Evolutionary conservation across 2,329 filamentous ascomycete species (phyloP), one percentile per base, ranked within the genome.

Genomic region (Exophiala xenobiotica): DNA sequence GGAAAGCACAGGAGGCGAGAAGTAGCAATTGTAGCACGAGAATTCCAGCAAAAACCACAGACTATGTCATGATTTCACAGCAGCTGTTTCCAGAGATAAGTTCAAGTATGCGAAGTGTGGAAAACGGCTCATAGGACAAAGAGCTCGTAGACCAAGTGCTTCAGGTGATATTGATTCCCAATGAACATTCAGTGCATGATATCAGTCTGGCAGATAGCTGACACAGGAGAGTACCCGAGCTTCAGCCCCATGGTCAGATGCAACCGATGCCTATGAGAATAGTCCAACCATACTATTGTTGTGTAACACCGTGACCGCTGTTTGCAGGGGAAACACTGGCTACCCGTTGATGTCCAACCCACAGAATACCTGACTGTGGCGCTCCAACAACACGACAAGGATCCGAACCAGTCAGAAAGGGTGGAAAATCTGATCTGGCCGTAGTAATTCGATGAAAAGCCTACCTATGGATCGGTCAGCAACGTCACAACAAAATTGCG

Each of bases 401-500:
- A 23, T 23, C n/a, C n/a, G n/a, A n/a, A 33, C 31, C 31, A 35
- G 31, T n/a, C 11, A 35, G 18, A 5, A 14, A 14, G 31, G 12
- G 31, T 8, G 12, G 3, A 35, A 35, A 16, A 35, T n/a, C n/a
- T n/a, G n/a, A n/a, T n/a, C n/a, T n/a, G n/a, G n/a, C n/a, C 9
- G 31, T 3, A 35, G n/a, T 8, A 35, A 35, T 16, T 35, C 31
- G n/a, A 35, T 9, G 31, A 35, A 4, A 35, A 35, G 6, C 31
- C 31, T 53, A 53, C 49, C 50, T 57, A 46, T 7, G 24, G 16
- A 41, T 23, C 37, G 12, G 46, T 58, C 39, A 58, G 55, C 43
- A 38, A 20, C 33, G 41, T 27, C 26, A 22, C 24, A 12, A 22
- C 18, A 41, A 16, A 45, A 46, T 2, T 14, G n/a, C 26, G 11